These are phyloP conservation scores for Rutidosis leptorrhynchoides DNA, from an alignment of 129 eudicot species.

Conservation along the genomic window DNA sequence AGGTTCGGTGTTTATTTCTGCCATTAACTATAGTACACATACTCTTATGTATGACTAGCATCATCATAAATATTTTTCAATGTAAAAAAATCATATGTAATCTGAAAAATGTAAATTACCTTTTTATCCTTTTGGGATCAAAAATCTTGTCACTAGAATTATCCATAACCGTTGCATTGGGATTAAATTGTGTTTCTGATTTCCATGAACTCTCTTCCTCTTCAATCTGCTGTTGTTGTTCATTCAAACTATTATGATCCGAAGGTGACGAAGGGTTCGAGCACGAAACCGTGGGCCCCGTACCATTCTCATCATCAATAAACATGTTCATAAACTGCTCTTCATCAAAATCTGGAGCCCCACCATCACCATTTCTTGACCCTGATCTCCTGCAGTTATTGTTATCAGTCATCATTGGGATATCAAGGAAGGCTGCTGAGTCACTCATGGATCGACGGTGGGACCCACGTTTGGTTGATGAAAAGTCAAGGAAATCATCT, in stretches of 20 bases:
- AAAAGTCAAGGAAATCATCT: conserved; percentile 82
- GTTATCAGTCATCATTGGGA: conserved; percentile 31
- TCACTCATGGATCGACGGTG: conserved; percentile 80
- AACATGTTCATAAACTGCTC: conserved; percentile 94
- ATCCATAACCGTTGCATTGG: conserved; percentile 34
- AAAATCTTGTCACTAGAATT: conserved; percentile 50
- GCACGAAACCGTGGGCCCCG: conserved; percentile 45
- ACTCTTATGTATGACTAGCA: too few species aligned
- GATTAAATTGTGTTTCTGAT: conserved; percentile 35
- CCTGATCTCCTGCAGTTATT: conserved; percentile 40
- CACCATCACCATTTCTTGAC: conserved; percentile 25
- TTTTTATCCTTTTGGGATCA: conserved; percentile 88
- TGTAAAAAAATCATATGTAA: not conserved
- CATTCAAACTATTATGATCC: conserved; percentile 61
- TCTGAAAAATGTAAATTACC: conserved; percentile 38
- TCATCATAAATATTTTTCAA: not conserved
- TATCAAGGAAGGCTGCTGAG: conserved; percentile 75
- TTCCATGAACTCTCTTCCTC: conserved; percentile 70
- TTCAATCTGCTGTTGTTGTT: conserved; percentile 47
- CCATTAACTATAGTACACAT: too few species aligned
- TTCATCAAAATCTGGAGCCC: conserved; percentile 49
- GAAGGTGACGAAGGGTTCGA: conserved; percentile 80
- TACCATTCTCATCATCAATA: conserved; percentile 39
- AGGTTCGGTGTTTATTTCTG: too few species aligned
- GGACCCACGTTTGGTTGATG: conserved; percentile 68